These are phyloP conservation scores for Misopates orontium DNA, from an alignment of 257 asterid genomes.

Conservation along the genomic window DNA sequence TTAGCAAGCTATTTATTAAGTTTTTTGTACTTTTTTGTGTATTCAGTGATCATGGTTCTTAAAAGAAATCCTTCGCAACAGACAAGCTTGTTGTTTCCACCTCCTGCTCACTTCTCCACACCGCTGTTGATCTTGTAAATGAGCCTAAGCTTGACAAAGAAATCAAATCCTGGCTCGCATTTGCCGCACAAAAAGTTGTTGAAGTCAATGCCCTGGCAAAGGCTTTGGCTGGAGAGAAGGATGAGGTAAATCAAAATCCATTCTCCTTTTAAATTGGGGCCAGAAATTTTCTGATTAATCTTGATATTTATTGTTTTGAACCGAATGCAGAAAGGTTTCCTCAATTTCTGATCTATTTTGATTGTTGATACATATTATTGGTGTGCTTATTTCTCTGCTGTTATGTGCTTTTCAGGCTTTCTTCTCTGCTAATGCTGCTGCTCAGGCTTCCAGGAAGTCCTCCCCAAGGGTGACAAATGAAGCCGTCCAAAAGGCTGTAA, in stretches of 20 bases:
- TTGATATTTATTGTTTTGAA: not conserved
- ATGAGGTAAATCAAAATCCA: slow-evolving; percentile 45
- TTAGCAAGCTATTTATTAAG: not conserved
- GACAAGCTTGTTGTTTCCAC: slow-evolving; percentile 80
- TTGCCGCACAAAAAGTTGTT: slow-evolving; percentile 76
- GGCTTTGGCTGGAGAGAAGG: slow-evolving; percentile 61
- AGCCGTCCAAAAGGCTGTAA: slow-evolving; percentile 79
- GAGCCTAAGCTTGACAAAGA: slow-evolving; percentile 70
- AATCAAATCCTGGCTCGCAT: slow-evolving; percentile 78
- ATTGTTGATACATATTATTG: not conserved
- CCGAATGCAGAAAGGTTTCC: not conserved
- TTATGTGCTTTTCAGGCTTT: slow-evolving; percentile 39
- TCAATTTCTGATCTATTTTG: not conserved
- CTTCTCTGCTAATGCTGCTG: slow-evolving; percentile 73
- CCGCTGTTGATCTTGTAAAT: slow-evolving; percentile 66
- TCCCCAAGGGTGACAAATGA: slow-evolving; percentile 73
- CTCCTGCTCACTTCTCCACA: slow-evolving; percentile 71
- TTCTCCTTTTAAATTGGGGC: not conserved
- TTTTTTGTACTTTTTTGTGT: not conserved
- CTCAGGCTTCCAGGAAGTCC: slow-evolving; percentile 72
- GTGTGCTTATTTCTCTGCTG: not conserved
- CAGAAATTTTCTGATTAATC: not conserved
- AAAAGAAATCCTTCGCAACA: slow-evolving; percentile 24
- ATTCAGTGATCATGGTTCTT: not conserved
- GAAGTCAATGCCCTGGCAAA: slow-evolving; percentile 82